Evolutionary conservation across 305 asterid genomes (phyloP), one percentile per base, ranked within the genome.

Genomic region (Caryopteris hybrid): DNA sequence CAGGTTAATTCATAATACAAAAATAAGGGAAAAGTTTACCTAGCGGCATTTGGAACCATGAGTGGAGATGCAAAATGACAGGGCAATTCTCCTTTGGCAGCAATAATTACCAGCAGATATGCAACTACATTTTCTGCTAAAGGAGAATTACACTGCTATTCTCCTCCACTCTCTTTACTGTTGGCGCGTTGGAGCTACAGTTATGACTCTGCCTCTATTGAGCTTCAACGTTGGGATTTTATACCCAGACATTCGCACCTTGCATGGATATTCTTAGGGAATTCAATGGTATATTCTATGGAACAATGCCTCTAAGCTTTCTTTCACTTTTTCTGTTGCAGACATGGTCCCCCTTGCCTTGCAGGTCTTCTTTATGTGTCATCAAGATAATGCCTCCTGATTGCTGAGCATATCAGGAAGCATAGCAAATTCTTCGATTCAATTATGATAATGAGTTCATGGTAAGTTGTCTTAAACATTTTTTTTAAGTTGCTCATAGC

Each of bases 51-150:
- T 47, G 43, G 45, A 64, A 58, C 64, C 46, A 63, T 38, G 59
- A 29, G 29, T 38, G 74, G 80, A 65, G 76, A 55, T 74, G 51
- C 13, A 53, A 80, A 86, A 81, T 77, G 64, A 72, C 89, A 82
- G 90, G 88, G 81, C 85, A 84, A 82, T 76, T 86, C 93, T 86
- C 90, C 83, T 84, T 80, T 78, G 88, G 90, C 86, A 80, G 73
- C 76, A 72, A 60, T 22, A 25, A 48, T 27, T 42, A 20, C 60
- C 38, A 46, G 42, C 56, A 4, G 21, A 22, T 56, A 41, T 16
- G 25, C 33, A 63, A 41, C 29, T 33, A 10, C 41, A n/a, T 11
- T 31, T 68, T 73, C 68, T 71, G 80, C 78, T 78, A 56, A 14
- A 68, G 80, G 81, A 79, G 81, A 76, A 65, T n/a, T 69, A 23